Evolutionary conservation across 164 flowering plant genomes (phyloP).

Genomic region (Aristolochia californica): DNA sequence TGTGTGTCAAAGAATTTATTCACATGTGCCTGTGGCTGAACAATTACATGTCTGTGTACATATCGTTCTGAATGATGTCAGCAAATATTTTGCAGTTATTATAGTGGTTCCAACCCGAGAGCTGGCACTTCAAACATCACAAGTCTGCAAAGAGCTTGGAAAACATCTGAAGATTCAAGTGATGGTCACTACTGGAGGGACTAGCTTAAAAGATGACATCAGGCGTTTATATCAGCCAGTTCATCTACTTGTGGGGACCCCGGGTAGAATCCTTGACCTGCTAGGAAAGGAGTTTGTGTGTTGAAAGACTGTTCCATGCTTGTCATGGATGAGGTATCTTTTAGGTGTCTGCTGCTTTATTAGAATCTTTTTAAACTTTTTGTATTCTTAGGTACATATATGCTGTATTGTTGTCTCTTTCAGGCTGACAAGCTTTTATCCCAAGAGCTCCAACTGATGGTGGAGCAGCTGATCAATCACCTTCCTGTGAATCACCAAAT

Average conservation of each 20-base stretch:
- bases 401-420: background rate
- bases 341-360: background rate
- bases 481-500: constrained; percentile 69
- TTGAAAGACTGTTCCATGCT: constrained; percentile 85
- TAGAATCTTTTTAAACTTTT: background rate
- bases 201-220: constrained; percentile 94
- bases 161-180: constrained; percentile 90
- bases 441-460: constrained; percentile 90
- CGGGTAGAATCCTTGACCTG: constrained; percentile 95
- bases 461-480: constrained; percentile 81
- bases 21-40: too few relatives aligned
- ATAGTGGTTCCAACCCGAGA: constrained; percentile 94
- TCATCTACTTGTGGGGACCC: constrained; percentile 96
- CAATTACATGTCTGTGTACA: background rate
- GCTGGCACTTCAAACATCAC: constrained; percentile 97
- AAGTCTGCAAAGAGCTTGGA: constrained; percentile 97
- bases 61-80: background rate
- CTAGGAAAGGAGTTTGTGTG: constrained; percentile 80
- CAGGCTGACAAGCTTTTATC: constrained; percentile 98
- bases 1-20: too few relatives aligned
- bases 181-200: constrained; percentile 98
- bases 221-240: constrained; percentile 98
- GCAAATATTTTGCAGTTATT: constrained; percentile 35
- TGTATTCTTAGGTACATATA: background rate
- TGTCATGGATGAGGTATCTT: constrained; percentile 90